Evolutionary conservation across 768 basidiomycete genomes (phyloP).

Genomic region (Strobilomyces dryophilus): DNA sequence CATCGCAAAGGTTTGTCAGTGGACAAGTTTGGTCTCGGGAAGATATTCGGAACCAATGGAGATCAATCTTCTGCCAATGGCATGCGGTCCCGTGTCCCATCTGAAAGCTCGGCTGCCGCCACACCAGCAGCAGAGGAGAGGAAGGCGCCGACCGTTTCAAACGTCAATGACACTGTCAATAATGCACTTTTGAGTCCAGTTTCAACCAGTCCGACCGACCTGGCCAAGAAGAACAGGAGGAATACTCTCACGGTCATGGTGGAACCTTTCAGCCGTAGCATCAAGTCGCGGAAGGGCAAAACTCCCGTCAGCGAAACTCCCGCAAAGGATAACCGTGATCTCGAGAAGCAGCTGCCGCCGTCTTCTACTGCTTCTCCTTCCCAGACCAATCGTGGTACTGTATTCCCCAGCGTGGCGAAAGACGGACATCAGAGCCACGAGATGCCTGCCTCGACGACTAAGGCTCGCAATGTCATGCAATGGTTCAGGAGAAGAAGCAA

Average conservation of each 20-base stretch:
- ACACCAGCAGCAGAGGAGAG: constrained; percentile 19
- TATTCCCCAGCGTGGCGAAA: constrained; percentile 27
- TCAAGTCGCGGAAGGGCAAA: constrained; percentile 35
- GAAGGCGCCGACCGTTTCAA: constrained; percentile 4
- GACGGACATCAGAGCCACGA: constrained; percentile 29
- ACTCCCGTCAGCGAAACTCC: constrained; percentile 32
- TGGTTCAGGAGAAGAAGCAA: constrained; percentile 89
- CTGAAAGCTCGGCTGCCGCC: constrained; percentile 34
- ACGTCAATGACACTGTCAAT: constrained; percentile 21
- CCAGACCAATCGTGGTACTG: constrained; percentile 21
- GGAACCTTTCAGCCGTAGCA: constrained; percentile 59
- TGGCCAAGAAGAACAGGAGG: constrained; percentile 59
- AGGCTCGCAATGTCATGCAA: constrained; percentile 95
- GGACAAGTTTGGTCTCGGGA: constrained; percentile 76
- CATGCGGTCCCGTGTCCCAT: constrained; percentile 39
- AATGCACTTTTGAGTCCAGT: constrained; percentile 36
- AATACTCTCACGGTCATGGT: constrained; percentile 89
- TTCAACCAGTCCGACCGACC: constrained; percentile 23
- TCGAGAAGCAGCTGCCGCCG: constrained; percentile 32
- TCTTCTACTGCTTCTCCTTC: constrained; percentile 31
- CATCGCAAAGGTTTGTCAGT: constrained; percentile 69
- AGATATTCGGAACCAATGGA: constrained; percentile 55
- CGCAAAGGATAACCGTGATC: constrained; percentile 41
- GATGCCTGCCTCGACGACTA: constrained; percentile 72
- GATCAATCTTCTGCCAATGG: constrained; percentile 33